A percentile compares a stretch with the other conserved stretches of the same genome.
These are phyloP conservation scores for Entophlyctis luteolus DNA, from an alignment of 192 early-diverging fungal genomes.

Conservation along the genomic window DNA sequence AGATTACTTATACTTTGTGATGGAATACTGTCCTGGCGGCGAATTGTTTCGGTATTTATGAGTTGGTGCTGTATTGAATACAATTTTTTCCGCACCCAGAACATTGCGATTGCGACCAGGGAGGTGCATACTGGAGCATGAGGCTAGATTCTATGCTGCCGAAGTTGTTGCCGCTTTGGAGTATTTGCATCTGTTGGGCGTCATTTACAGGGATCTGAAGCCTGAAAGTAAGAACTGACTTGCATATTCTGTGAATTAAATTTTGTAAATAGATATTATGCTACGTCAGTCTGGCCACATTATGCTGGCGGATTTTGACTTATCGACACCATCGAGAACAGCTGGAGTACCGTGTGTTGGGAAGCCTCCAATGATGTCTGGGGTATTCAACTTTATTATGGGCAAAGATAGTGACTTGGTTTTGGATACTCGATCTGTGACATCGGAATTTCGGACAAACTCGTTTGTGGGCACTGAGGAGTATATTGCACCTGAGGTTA, in stretches of 20 bases:
- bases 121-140: conserved; percentile 83
- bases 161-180: conserved; percentile 93
- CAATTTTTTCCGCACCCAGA: background rate
- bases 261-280: conserved; percentile 59
- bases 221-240: conserved; percentile 89
- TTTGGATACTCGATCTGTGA: conserved; percentile 25
- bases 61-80: no score
- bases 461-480: conserved; percentile 99
- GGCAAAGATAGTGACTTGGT: conserved; percentile 31
- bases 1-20: conserved; percentile 81
- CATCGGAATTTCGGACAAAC: conserved; percentile 68
- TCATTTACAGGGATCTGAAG: conserved; percentile 97
- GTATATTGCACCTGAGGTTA: conserved; percentile 99
- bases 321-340: conserved; percentile 87
- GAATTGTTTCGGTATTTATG: conserved; percentile 71
- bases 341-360: conserved; percentile 67
- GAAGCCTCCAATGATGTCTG: conserved; percentile 20
- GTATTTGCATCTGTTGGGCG: conserved; percentile 93
- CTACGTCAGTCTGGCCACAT: conserved; percentile 95
- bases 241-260: no score
- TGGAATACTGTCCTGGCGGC: conserved; percentile 85
- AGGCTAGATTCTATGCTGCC: conserved; percentile 94
- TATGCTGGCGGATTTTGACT: conserved; percentile 97
- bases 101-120: conserved; percentile 81
- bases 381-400: background rate